Percentiles rank a stretch among this genome's conserved stretches.
Conservation (phyloP, 2,329 filamentous ascomycete species). For the Aspergillus sp. region DNA sequence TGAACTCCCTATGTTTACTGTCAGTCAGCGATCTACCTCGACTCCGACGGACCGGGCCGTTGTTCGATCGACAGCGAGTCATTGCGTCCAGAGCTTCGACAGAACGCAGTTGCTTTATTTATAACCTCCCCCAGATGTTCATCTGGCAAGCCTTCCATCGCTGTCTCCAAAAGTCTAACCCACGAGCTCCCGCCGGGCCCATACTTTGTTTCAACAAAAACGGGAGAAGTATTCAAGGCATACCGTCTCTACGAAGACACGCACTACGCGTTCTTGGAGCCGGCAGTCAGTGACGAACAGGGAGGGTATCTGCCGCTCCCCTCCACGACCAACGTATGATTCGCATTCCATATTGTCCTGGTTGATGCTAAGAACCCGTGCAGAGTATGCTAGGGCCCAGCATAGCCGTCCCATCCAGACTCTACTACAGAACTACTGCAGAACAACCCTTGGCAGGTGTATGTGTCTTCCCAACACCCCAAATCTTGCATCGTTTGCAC, state of each 20-base stretch:
- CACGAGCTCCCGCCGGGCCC: slow-evolving; percentile 44
- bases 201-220: slow-evolving; percentile 48
- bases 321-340: slow-evolving; percentile 1
- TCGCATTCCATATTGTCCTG: no score
- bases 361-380: no score
- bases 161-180: neutral
- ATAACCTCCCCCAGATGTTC: slow-evolving; percentile 4
- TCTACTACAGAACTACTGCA: slow-evolving; percentile 56
- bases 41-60: no score
- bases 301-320: slow-evolving; percentile 17
- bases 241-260: slow-evolving; percentile 52
- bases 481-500: no score
- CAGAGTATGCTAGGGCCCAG: slow-evolving; percentile 27
- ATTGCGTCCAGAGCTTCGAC: no score
- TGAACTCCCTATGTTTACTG: no score
- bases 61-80: no score
- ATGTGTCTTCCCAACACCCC: no score
- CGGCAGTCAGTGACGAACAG: slow-evolving; percentile 31
- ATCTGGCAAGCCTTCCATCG: neutral
- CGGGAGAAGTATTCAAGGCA: slow-evolving; percentile 48
- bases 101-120: neutral
- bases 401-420: slow-evolving; percentile 58
- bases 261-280: slow-evolving; percentile 51
- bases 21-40: no score
- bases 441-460: slow-evolving; percentile 58